phyloP scores from a whole-genome alignment of 257 asterid species.

The Mentha longifolia region DNA sequence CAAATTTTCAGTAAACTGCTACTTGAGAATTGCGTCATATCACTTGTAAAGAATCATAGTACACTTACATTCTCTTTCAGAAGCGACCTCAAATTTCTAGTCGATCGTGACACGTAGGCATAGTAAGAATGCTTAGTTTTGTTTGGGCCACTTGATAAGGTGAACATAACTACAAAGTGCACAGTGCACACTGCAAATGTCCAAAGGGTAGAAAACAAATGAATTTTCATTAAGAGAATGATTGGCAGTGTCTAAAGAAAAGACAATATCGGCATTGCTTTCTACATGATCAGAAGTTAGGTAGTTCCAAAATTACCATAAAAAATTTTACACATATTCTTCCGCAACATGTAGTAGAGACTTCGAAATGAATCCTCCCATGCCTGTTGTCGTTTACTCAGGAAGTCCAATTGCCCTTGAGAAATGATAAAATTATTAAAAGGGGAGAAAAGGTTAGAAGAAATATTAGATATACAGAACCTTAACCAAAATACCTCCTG shows the following conservation, averaged over 20 bases:
- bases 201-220: conserved; percentile 12
- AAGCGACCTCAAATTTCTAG: conserved; percentile 81
- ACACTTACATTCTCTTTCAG: conserved; percentile 81
- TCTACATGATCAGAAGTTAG: too few species aligned
- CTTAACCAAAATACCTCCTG: conserved; percentile 59
- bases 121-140: conserved; percentile 55
- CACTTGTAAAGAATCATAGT: conserved; percentile 26
- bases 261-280: too few species aligned
- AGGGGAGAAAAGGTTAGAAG: conserved; percentile 3
- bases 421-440: conserved; percentile 29
- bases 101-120: conserved; percentile 91
- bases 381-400: conserved; percentile 70
- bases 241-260: too few species aligned
- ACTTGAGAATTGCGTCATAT: conserved; percentile 8
- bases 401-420: conserved; percentile 72
- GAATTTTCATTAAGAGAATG: conserved; percentile 9
- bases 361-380: conserved; percentile 95
- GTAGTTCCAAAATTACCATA: conserved; percentile 58
- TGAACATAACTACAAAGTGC: conserved; percentile 90
- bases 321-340: conserved; percentile 70
- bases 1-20: background rate
- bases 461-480: conserved; percentile 24
- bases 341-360: conserved; percentile 90
- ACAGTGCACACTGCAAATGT: conserved; percentile 72
- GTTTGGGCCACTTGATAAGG: conserved; percentile 47